A percentile compares a stretch with the other conserved stretches of the same genome.
Evolutionary conservation across 2,329 filamentous ascomycete genomes (phyloP).

Genomic region (Aspergillus candidus): DNA sequence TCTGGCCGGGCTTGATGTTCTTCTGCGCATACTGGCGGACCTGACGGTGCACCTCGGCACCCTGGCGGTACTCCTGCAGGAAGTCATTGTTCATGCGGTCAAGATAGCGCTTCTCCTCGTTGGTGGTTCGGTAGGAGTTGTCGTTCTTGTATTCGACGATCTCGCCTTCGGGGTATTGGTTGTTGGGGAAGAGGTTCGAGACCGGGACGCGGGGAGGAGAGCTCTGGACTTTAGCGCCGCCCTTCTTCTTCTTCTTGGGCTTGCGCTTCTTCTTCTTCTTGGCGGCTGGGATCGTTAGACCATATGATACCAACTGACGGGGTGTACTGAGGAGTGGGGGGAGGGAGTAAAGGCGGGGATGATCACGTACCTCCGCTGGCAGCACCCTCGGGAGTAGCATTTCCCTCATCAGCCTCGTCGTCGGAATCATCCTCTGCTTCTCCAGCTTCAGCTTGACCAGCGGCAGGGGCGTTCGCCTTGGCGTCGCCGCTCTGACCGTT

Average conservation of each 20-base stretch:
- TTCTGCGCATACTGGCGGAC: conserved; percentile 78
- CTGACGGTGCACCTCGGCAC: conserved; percentile 82
- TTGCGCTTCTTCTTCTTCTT: conserved; percentile 85
- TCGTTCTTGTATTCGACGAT: conserved; percentile 72
- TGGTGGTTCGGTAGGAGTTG: conserved; percentile 71
- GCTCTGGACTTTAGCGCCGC: conserved; percentile 62
- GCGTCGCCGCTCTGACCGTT: conserved; percentile 34
- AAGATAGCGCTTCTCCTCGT: conserved; percentile 76
- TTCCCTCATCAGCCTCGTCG: conserved; percentile 48
- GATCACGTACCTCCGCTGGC: conserved; percentile 30
- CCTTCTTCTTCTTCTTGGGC: conserved; percentile 63
- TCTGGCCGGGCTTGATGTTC: conserved; percentile 73
- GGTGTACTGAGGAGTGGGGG: conserved; percentile 3
- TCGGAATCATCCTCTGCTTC: conserved; percentile 52
- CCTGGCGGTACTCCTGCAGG: conserved; percentile 73
- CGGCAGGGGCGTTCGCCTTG: conserved; percentile 26
- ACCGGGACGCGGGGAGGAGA: conserved; percentile 68
- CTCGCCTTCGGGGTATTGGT: conserved; percentile 69
- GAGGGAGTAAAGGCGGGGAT: background rate
- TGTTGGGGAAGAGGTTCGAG: conserved; percentile 66
- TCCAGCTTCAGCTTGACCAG: conserved; percentile 34
- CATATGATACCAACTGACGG: conserved; percentile 2
- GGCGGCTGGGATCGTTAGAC: conserved; percentile 25
- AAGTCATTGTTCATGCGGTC: conserved; percentile 76
- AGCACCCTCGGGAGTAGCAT: conserved; percentile 33